These are phyloP conservation scores for Alternaria angustiovoidea DNA, from an alignment of 2,329 filamentous ascomycete species.

Conservation along the genomic window DNA sequence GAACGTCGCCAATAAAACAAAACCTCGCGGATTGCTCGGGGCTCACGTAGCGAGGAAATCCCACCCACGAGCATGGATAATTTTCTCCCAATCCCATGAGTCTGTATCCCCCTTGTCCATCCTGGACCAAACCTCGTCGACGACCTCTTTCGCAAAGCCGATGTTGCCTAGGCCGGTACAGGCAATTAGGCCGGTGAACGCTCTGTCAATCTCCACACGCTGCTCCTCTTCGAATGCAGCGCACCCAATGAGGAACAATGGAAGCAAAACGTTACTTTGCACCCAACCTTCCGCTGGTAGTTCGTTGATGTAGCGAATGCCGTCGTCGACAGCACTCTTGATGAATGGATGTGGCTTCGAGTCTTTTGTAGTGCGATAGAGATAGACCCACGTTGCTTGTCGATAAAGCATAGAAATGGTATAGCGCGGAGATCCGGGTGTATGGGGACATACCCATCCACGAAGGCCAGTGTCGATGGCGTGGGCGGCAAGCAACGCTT, in stretches of 20 bases:
- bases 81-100: conserved; percentile 68
- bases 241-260: conserved; percentile 68
- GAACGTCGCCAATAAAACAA: background rate
- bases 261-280: conserved; percentile 67
- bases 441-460: conserved; percentile 73
- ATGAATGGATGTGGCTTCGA: conserved; percentile 65
- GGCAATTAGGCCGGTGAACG: conserved; percentile 63
- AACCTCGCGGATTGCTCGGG: background rate
- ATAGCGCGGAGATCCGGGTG: conserved; percentile 61
- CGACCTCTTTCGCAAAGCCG: conserved; percentile 62
- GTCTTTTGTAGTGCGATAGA: conserved; percentile 67
- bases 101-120: background rate
- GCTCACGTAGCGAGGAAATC: conserved; percentile 67
- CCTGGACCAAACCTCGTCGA: conserved; percentile 62
- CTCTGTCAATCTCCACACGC: conserved; percentile 62
- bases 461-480: conserved; percentile 78
- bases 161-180: conserved; percentile 68
- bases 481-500: conserved; percentile 74
- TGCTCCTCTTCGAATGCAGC: conserved; percentile 65
- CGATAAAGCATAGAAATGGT: conserved; percentile 67
- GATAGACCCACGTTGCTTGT: conserved; percentile 70
- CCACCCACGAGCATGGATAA: conserved; percentile 60
- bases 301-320: conserved; percentile 63
- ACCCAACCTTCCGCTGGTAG: conserved; percentile 64
- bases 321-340: conserved; percentile 65